Evolutionary conservation across 306 rosid genomes (phyloP), one percentile per base, ranked within the genome.

Genomic region (Pueraria montana): DNA sequence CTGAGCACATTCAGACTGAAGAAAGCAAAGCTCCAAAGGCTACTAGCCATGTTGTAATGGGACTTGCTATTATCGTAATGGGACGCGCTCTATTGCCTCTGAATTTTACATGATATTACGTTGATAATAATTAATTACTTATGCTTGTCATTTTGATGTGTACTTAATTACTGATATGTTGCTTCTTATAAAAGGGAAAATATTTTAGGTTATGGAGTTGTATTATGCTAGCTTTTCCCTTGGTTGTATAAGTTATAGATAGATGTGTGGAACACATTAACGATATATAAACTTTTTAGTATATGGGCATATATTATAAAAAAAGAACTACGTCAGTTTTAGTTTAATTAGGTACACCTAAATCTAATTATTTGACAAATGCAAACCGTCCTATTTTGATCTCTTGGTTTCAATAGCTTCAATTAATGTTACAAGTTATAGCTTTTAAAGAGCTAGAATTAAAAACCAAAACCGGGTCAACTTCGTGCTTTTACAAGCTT

Each of bases 1-100:
- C 72, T 8, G 89, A 88, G 84, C 99, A 89, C 72, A 53, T 93
- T 13, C 45, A 83, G 49, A 36, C 80, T 16, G 93, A 84, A 62
- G 80, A 71, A 83, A 89, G 26, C 83, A 75, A 82, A 1, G 91
- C 90, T 38, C 6, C 42, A 46, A 90, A 76, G 82, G 34, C 79
- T 56, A 81, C 78, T 23, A 84, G 50, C 48, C 82, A 86, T 59
- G 46, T 88, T 81, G 46, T 50, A 55, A 66, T 72, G 88, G 92
- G 90, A 52, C 58, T 91, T 84, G 85, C 81, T 66, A 74, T 87
- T 16, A 67, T 92, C 40, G 23, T 87, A 34, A 46, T 87, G 74
- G 91, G 87, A 48, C 72, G 21, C 13, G 84, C 74, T 74, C 85
- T 87, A 18, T 63, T 83, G n/a, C 72, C 27, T 81, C 23, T 88